Evolutionary conservation across 805 yeast genomes (phyloP).

Genomic region (Kuraishia ogatae): DNA sequence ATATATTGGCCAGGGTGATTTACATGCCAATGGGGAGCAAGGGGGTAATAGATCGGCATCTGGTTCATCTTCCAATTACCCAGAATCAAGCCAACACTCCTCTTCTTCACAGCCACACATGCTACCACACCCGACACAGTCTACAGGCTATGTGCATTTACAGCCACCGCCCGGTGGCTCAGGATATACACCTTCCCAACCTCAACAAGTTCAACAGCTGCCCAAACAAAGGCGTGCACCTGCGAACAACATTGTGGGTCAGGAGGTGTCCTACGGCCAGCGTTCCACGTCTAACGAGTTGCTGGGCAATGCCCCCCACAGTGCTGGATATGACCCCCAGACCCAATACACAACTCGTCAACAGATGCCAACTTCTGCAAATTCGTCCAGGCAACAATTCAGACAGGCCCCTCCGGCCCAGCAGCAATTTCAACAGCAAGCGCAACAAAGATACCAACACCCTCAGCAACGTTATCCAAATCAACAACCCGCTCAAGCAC

Average conservation of each 20-base stretch:
- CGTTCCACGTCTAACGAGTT: background rate
- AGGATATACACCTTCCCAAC: constrained; percentile 4
- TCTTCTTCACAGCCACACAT: constrained; percentile 5
- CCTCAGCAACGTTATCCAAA: constrained; percentile 2
- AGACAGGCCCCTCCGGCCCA: background rate
- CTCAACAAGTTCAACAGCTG: background rate
- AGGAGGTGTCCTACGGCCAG: background rate
- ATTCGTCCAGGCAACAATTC: background rate
- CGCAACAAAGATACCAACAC: constrained; percentile 3
- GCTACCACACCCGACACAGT: constrained; percentile 5
- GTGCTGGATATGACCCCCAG: background rate
- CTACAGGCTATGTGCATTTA: background rate
- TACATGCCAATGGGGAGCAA: background rate
- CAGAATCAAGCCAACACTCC: constrained; percentile 4
- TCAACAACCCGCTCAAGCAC: background rate
- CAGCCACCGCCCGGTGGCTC: constrained; percentile 10
- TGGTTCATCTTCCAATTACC: background rate
- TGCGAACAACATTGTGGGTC: constrained; percentile 1
- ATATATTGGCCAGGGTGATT: background rate
- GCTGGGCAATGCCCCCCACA: background rate
- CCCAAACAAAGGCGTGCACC: background rate
- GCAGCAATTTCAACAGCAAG: background rate
- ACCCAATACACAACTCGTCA: constrained; percentile 13
- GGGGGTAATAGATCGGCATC: background rate
- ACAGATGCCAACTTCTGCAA: constrained; percentile 6